Conservation (phyloP, 108 stramenopile species). For the Chaetoceros tenuissimus region DNA sequence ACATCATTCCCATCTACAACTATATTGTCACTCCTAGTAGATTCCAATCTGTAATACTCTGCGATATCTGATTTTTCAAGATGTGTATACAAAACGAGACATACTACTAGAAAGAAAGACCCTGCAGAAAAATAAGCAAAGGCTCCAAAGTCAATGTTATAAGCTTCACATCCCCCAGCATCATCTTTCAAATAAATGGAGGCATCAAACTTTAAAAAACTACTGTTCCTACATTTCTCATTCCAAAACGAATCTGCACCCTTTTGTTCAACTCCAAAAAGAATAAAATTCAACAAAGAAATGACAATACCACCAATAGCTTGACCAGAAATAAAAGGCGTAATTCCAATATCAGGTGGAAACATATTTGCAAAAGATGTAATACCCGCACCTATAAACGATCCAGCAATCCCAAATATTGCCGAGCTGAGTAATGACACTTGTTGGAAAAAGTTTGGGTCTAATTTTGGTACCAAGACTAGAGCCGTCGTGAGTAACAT, state of each 20-base stretch:
- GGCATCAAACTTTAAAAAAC: not conserved
- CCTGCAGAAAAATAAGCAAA: constrained; percentile 33
- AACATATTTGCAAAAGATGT: constrained; percentile 19
- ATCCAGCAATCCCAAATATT: constrained; percentile 26
- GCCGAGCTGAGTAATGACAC: constrained; percentile 18
- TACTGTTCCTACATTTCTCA: constrained; percentile 10
- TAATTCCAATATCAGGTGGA: constrained; percentile 15
- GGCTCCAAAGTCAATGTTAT: constrained; percentile 24
- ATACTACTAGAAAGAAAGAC: constrained; percentile 20
- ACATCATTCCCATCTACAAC: not conserved
- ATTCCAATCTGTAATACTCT: not conserved
- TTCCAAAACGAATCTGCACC: constrained; percentile 13
- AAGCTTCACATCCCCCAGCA: no score
- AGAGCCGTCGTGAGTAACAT: constrained; percentile 28
- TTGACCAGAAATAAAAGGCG: constrained; percentile 44
- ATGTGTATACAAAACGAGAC: constrained; percentile 19
- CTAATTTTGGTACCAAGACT: constrained; percentile 18
- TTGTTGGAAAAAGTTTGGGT: constrained; percentile 10
- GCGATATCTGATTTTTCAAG: constrained; percentile 10
- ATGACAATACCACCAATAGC: constrained; percentile 31
- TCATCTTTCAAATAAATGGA: not conserved
- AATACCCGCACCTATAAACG: constrained; percentile 40
- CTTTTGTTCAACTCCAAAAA: constrained; percentile 6
- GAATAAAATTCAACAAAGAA: constrained; percentile 22
- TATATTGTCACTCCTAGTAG: no score